These are phyloP conservation scores for Mycosphaerella sp. DNA, from an alignment of 2,329 filamentous ascomycete genomes.

Conservation along the genomic window DNA sequence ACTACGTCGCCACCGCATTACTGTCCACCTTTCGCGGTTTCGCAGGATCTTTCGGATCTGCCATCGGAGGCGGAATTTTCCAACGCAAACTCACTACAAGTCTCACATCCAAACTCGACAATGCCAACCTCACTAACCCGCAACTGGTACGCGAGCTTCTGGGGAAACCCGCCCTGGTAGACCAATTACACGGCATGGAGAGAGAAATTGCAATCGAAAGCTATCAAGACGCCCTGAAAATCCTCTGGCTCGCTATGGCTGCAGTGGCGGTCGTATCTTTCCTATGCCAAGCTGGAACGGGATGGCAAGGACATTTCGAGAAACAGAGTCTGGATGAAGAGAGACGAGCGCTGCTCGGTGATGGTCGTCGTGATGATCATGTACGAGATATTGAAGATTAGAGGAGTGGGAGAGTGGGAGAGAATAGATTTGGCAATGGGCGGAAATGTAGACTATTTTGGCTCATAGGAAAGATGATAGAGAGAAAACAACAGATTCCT, in stretches of 20 bases:
- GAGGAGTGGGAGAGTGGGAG: too few relatives aligned
- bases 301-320: slow-evolving; percentile 38
- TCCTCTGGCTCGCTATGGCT: slow-evolving; percentile 48
- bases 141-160: slow-evolving; percentile 50
- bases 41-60: slow-evolving; percentile 71
- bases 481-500: too few relatives aligned
- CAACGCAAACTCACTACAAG: slow-evolving; percentile 52
- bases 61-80: slow-evolving; percentile 73
- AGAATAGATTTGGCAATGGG: too few relatives aligned
- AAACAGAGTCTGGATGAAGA: not conserved
- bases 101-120: slow-evolving; percentile 53
- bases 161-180: slow-evolving; percentile 53
- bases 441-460: too few relatives aligned
- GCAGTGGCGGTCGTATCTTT: slow-evolving; percentile 46
- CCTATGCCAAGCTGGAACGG: slow-evolving; percentile 52
- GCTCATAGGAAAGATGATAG: too few relatives aligned
- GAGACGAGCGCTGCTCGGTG: not conserved
- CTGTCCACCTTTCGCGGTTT: slow-evolving; percentile 76
- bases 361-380: not conserved
- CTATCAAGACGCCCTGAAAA: slow-evolving; percentile 50
- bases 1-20: slow-evolving; percentile 70
- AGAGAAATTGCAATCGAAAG: slow-evolving; percentile 46
- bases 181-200: slow-evolving; percentile 44
- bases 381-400: not conserved
- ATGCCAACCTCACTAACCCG: slow-evolving; percentile 36